phyloP scores from a whole-genome alignment of 2,329 filamentous ascomycete species.

The Claviceps sp. region DNA sequence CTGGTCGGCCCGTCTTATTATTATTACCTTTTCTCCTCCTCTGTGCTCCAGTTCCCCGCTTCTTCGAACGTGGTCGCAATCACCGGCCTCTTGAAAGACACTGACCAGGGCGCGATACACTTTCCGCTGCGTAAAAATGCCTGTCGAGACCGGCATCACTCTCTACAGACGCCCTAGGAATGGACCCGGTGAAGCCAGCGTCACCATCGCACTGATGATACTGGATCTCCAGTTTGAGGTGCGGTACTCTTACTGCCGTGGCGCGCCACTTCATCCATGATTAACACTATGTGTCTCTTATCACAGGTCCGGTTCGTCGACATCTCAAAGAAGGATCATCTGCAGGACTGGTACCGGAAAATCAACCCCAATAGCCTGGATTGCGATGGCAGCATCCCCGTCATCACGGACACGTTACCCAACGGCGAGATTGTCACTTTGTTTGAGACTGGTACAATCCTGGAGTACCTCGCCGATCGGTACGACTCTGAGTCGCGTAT shows the following conservation, averaged over 20 bases:
- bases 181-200: conserved; percentile 84
- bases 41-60: too few relatives aligned
- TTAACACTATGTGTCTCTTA: not conserved
- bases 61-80: too few relatives aligned
- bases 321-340: conserved; percentile 65
- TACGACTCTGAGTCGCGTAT: conserved; percentile 77
- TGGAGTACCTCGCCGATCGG: conserved; percentile 73
- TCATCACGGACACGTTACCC: conserved; percentile 63
- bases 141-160: conserved; percentile 46
- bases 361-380: conserved; percentile 63
- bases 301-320: conserved; percentile 46
- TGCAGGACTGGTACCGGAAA: conserved; percentile 73
- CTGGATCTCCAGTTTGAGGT: conserved; percentile 71
- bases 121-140: not conserved
- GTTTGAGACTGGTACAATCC: conserved; percentile 73
- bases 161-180: conserved; percentile 52
- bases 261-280: too few relatives aligned
- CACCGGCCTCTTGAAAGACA: too few relatives aligned
- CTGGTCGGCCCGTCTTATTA: too few relatives aligned
- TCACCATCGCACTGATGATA: conserved; percentile 76
- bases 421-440: conserved; percentile 61
- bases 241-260: not conserved
- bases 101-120: too few relatives aligned
- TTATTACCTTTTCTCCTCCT: too few relatives aligned
- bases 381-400: conserved; percentile 60